Evolutionary conservation across 2,329 filamentous ascomycete species (phyloP).

Genomic region (Chaetomiaceae sp.): DNA sequence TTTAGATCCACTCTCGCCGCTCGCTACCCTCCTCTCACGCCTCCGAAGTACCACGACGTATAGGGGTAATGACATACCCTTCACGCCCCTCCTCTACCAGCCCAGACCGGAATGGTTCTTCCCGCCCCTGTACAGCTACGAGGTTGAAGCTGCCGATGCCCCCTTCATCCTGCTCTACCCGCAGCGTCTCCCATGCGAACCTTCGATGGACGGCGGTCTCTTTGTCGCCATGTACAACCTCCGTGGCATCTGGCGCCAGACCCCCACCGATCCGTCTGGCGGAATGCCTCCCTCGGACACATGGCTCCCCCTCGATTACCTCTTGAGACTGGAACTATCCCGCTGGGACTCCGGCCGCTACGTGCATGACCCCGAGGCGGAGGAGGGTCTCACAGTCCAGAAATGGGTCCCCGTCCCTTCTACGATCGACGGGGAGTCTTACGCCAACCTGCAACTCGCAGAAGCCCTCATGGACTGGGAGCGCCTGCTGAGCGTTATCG

Average conservation of each 20-base stretch:
- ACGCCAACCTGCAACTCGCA: background rate
- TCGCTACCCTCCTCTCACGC: slow-evolving; percentile 2
- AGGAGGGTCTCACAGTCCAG: background rate
- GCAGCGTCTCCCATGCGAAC: background rate
- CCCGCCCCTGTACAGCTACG: background rate
- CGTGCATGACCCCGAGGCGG: background rate
- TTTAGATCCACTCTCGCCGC: background rate
- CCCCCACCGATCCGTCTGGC: background rate
- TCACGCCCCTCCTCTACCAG: slow-evolving; percentile 2
- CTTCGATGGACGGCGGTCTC: background rate
- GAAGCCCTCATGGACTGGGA: background rate
- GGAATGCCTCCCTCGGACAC: background rate
- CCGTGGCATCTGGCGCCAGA: background rate
- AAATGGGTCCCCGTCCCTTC: slow-evolving; percentile 2
- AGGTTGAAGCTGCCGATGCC: background rate
- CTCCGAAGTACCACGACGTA: background rate
- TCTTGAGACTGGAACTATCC: background rate
- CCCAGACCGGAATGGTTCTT: slow-evolving; percentile 2
- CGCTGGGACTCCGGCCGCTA: slow-evolving; percentile 2
- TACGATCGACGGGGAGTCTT: background rate
- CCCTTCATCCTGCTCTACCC: slow-evolving; percentile 1
- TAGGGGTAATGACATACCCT: background rate
- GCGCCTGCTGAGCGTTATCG: background rate
- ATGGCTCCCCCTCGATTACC: background rate
- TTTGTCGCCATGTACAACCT: background rate